Percentiles rank a stretch among this genome's conserved stretches.
Evolutionary conservation across 2,329 filamentous ascomycete species (phyloP).

Genomic region (Colletotrichum sp.): DNA sequence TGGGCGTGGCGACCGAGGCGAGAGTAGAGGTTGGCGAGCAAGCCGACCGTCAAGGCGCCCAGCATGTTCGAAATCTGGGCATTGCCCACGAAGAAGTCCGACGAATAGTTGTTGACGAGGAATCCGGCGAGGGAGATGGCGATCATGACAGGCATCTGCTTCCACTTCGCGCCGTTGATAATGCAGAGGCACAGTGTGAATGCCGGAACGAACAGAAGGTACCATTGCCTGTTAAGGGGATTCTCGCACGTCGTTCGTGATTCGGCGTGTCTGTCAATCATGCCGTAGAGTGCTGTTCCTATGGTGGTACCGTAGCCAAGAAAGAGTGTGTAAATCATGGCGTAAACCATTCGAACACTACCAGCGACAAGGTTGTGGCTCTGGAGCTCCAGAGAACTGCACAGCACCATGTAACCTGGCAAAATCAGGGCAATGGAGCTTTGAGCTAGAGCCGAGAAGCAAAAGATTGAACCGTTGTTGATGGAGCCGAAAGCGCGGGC

Average conservation of each 20-base stretch:
- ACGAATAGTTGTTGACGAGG: slow-evolving; percentile 76
- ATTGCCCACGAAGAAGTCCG: slow-evolving; percentile 70
- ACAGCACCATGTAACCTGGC: slow-evolving; percentile 62
- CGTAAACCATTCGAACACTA: slow-evolving; percentile 72
- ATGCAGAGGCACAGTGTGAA: slow-evolving; percentile 76
- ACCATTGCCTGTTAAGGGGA: slow-evolving; percentile 53
- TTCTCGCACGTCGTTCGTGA: slow-evolving; percentile 40
- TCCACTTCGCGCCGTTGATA: slow-evolving; percentile 83
- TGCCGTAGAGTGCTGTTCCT: slow-evolving; percentile 63
- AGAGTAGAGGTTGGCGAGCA: slow-evolving; percentile 81
- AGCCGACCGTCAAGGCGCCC: slow-evolving; percentile 76
- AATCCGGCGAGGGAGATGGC: slow-evolving; percentile 77
- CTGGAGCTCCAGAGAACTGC: slow-evolving; percentile 65
- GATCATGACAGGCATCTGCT: slow-evolving; percentile 78
- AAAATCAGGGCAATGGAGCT: slow-evolving; percentile 79
- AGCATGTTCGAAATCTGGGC: slow-evolving; percentile 80
- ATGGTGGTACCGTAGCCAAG: slow-evolving; percentile 71
- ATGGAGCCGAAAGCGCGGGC: slow-evolving; percentile 75
- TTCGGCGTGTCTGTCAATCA: slow-evolving; percentile 53
- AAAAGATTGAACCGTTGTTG: slow-evolving; percentile 62
- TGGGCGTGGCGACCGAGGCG: slow-evolving; percentile 66
- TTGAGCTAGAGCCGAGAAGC: slow-evolving; percentile 75
- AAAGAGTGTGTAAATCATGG: slow-evolving; percentile 72
- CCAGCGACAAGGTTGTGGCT: slow-evolving; percentile 69
- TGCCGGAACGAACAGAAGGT: slow-evolving; percentile 65